Base-by-base conservation (phyloP, 163 green algal genomes). In the Scenedesmus sp. region DNA sequence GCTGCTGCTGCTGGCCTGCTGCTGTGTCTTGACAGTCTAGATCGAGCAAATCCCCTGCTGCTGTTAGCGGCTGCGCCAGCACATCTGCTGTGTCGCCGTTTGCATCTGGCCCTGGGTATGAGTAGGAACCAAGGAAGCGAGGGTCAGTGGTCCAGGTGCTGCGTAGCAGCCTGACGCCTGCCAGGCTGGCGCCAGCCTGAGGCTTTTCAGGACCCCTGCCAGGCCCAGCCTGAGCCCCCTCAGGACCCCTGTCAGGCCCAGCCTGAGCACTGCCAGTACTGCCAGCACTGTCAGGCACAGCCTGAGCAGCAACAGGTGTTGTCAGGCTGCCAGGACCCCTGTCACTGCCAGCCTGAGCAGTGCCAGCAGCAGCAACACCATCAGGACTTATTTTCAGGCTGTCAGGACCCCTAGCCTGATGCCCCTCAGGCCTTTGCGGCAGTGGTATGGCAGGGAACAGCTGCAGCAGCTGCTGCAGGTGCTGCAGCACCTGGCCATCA, bases 101-200 rank as follows among this genome's bases (percentile, higher is more conserved):
- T 56, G 89, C 90, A 60, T 89, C 70, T 4, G 62, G 87, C 0
- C 90, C 88, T 0, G 92, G 90, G 2, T 96, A 97, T 1, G 82
- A 93, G 90, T 97, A 97, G 57, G 82, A 94, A 79, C 96, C 96
- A 0, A 62, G 23, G 88, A 94, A 95, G 1, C 93, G 85, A 0
- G 90, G 88, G 70, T 96, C 92, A 7, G 13, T 85, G 18, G 93
- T 94, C 96, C 96, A 97, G 4, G 6, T 84, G 26, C 93, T 94
- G 1, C 96, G 90, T 34, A 94, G 73, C 73, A 95, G 62, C 56
- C 20, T 64, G 34, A 56, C 77, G 62, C 9, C n/a, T 59, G 23
- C 34, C 70, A 84, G 62, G 56, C 18, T 64, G 12, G 34, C 34
- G 34, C 66, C 74, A n/a, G 55, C 56, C 46, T 82, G 13, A 88